These are phyloP conservation scores for Candolleomyces eurysporus DNA, from an alignment of 768 basidiomycete genomes.

Conservation along the genomic window DNA sequence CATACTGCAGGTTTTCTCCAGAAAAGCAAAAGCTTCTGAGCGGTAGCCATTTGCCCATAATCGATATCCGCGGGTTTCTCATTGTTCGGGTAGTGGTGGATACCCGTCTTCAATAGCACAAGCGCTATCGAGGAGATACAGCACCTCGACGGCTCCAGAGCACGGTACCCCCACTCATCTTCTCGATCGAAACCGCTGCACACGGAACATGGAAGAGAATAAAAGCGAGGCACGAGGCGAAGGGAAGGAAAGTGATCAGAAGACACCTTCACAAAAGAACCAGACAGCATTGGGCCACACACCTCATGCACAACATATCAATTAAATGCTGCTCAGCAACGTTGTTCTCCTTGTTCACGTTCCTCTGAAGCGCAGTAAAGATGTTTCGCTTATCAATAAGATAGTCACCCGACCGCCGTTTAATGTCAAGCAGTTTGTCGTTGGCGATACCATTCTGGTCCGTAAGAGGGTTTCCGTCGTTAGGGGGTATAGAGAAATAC, in stretches of 20 bases:
- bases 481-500: slow-evolving; percentile 94
- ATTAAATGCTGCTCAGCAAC: slow-evolving; percentile 98
- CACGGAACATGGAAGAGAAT: background rate
- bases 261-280: slow-evolving; percentile 5
- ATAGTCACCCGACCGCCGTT: slow-evolving; percentile 82
- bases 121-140: slow-evolving; percentile 98
- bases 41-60: slow-evolving; percentile 91
- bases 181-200: slow-evolving; percentile 91
- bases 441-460: slow-evolving; percentile 83
- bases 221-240: background rate
- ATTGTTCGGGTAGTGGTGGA: slow-evolving; percentile 69
- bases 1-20: slow-evolving; percentile 99
- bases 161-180: slow-evolving; percentile 98
- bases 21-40: slow-evolving; percentile 94
- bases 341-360: slow-evolving; percentile 99
- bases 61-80: slow-evolving; percentile 81
- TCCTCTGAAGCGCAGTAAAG: slow-evolving; percentile 96
- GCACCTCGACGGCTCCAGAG: slow-evolving; percentile 92
- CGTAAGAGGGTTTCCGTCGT: slow-evolving; percentile 56
- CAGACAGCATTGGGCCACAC: slow-evolving; percentile 13
- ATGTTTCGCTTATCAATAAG: slow-evolving; percentile 89
- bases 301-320: slow-evolving; percentile 99
- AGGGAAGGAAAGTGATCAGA: slow-evolving; percentile 4
- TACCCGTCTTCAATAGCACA: slow-evolving; percentile 96
- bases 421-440: slow-evolving; percentile 72